Percentiles rank a stretch among this genome's conserved stretches.
Evolutionary conservation across 176 grass and related monocot genomes (phyloP).

Genomic region (Musa acuminata): DNA sequence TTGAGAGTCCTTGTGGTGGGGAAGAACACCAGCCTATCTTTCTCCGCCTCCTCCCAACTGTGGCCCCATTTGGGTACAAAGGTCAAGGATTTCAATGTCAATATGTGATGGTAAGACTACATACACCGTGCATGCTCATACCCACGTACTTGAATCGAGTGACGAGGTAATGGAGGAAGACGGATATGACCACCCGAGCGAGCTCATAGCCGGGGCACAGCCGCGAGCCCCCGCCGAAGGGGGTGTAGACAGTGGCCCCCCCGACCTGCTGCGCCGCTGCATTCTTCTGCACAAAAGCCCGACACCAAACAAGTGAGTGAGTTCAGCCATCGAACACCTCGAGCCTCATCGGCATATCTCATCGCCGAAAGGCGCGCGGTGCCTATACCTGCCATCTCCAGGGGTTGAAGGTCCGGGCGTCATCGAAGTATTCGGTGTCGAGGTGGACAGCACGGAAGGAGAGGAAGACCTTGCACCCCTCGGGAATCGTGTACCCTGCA

Average conservation of each 20-base stretch:
- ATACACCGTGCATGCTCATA: neutral
- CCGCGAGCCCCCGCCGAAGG: conserved; percentile 75
- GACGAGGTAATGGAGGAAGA: conserved; percentile 74
- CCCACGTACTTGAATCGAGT: conserved; percentile 50
- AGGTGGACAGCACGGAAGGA: conserved; percentile 93
- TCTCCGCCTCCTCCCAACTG: conserved; percentile 79
- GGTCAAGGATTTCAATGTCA: neutral
- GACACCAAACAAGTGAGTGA: neutral
- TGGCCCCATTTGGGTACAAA: conserved; percentile 3
- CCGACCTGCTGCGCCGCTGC: conserved; percentile 35
- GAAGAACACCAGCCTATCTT: conserved; percentile 78
- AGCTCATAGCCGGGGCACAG: conserved; percentile 79
- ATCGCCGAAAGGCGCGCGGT: neutral
- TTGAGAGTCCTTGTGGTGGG: conserved; percentile 78
- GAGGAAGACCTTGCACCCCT: conserved; percentile 83
- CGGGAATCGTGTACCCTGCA: conserved; percentile 72
- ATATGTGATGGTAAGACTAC: neutral
- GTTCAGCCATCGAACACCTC: too few species aligned
- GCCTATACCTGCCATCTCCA: conserved; percentile 77
- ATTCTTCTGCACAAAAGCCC: conserved; percentile 27
- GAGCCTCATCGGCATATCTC: neutral
- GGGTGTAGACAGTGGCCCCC: conserved; percentile 52
- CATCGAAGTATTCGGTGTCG: conserved; percentile 56
- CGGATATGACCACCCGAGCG: conserved; percentile 69
- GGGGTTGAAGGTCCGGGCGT: conserved; percentile 67